Evolutionary conservation across 306 rosid genomes (phyloP).

Genomic region (Malus fusca): DNA sequence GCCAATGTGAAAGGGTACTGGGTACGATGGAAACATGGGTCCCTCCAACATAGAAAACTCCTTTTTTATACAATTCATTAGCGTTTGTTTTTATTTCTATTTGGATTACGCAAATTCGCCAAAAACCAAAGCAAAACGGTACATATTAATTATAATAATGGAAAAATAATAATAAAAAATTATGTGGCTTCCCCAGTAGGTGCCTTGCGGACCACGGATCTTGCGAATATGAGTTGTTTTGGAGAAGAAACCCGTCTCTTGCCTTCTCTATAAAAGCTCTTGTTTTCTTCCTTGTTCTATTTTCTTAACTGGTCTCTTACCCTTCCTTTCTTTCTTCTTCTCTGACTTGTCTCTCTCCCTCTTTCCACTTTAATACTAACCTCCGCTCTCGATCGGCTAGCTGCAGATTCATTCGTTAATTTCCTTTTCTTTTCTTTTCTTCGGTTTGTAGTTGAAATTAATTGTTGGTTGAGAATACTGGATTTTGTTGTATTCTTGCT

Average conservation of each 20-base stretch:
- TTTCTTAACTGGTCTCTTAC: conserved; percentile 42
- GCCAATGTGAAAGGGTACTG: neutral
- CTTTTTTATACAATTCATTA: conserved; percentile 11
- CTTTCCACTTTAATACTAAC: no score
- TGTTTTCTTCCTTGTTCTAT: conserved; percentile 19
- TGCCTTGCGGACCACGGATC: conserved; percentile 77
- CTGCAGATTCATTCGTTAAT: neutral
- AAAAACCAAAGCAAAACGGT: neutral
- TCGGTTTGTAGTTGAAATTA: neutral
- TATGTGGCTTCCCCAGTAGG: conserved; percentile 46
- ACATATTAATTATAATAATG: neutral
- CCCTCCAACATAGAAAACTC: neutral
- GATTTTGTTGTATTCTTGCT: neutral
- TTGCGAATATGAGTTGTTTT: conserved; percentile 30
- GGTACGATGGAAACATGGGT: neutral
- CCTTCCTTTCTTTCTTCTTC: neutral
- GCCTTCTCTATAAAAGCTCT: conserved; percentile 31
- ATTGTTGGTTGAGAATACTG: neutral
- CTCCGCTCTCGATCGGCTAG: neutral
- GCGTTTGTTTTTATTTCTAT: neutral
- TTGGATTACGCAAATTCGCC: conserved; percentile 19
- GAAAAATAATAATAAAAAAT: neutral
- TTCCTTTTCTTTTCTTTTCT: neutral
- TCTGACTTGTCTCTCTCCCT: neutral
- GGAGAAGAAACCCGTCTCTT: conserved; percentile 23